Evolutionary conservation across 1,284 basidiomycete species (phyloP), one percentile per base, ranked within the genome.

Genomic region (Naganishia cerealis): DNA sequence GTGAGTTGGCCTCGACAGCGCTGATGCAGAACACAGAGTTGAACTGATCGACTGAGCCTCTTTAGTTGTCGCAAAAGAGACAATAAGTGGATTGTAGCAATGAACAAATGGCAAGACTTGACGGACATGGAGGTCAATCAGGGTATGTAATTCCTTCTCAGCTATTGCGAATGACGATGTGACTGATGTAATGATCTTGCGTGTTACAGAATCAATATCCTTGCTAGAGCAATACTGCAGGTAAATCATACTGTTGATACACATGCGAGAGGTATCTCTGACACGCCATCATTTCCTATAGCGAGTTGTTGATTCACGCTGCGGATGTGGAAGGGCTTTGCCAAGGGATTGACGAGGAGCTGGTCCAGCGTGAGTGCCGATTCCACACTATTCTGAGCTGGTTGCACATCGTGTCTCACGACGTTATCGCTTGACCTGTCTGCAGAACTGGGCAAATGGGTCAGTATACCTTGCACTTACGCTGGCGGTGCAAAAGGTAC

Each of bases 101-200:
- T 96, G 94, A 97, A 99, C 81, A 92, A 94, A 76, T 99, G 96
- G 96, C 94, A 97, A 79, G 90, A 91, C 67, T 86, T 97, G 65
- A 98, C 96, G 0, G 91, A 98, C 75, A 92, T 93, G 88, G 88
- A 91, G 75, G 91, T 99, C 21, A 90, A 85, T 69, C 82, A 88
- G 85, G 90, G 91, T 89, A 67, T 18, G 79, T 43, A 0, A 56
- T 26, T 46, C 16, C 1, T 24, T 10, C n/a, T 24, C 21, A 50
- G 21, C 8, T 50, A n/a, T 9, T 50, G 21, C 21, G 46, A 21
- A 50, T 24, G 13, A 8, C n/a, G 43, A 5, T n/a, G 24, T 29
- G 43, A 24, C 43, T 33, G 46, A 59, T 33, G 24, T 21, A 39
- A 3, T 10, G n/a, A n/a, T 55, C 65, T 68, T 66, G 2, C 40